Percentiles rank a stretch among this genome's conserved stretches.
phyloP scores from a whole-genome alignment of 2,329 filamentous ascomycete genomes.

The Podosphaera fusca region DNA sequence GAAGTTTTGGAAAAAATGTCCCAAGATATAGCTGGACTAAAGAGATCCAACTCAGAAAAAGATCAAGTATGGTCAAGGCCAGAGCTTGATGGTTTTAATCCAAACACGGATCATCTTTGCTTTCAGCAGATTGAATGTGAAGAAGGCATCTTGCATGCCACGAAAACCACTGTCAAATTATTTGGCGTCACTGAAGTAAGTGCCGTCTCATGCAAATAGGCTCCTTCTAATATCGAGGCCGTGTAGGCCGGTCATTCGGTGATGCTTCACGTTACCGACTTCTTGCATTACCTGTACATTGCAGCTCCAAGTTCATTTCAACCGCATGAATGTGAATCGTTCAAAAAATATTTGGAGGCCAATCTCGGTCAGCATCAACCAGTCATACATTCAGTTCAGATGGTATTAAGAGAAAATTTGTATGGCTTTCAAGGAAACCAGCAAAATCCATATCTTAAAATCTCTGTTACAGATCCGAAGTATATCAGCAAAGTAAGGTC shows the following conservation, averaged over 20 bases:
- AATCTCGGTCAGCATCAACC: slow-evolving; percentile 52
- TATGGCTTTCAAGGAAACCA: slow-evolving; percentile 88
- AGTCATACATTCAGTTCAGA: slow-evolving; percentile 55
- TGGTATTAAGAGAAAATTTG: slow-evolving; percentile 73
- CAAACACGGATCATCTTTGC: slow-evolving; percentile 43
- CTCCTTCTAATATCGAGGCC: slow-evolving; percentile 5
- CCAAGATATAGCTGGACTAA: slow-evolving; percentile 71
- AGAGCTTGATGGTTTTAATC: slow-evolving; percentile 33
- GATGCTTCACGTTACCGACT: slow-evolving; percentile 82
- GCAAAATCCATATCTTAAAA: slow-evolving; percentile 78
- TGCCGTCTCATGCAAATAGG: background rate
- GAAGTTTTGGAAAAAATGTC: slow-evolving; percentile 90
- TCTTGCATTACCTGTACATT: slow-evolving; percentile 89
- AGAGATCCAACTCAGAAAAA: slow-evolving; percentile 70
- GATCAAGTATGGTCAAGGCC: slow-evolving; percentile 79
- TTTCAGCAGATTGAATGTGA: slow-evolving; percentile 95
- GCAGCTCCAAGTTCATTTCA: slow-evolving; percentile 68
- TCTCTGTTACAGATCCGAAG: slow-evolving; percentile 78
- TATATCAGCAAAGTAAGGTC: slow-evolving; percentile 54
- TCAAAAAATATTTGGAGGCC: slow-evolving; percentile 58
- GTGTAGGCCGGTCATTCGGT: slow-evolving; percentile 57
- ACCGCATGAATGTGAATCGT: slow-evolving; percentile 53
- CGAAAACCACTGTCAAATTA: slow-evolving; percentile 59
- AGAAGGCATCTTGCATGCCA: slow-evolving; percentile 62
- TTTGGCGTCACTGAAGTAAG: slow-evolving; percentile 71